phyloP scores from a whole-genome alignment of 805 yeast species.

The Candida cerambycidarum region DNA sequence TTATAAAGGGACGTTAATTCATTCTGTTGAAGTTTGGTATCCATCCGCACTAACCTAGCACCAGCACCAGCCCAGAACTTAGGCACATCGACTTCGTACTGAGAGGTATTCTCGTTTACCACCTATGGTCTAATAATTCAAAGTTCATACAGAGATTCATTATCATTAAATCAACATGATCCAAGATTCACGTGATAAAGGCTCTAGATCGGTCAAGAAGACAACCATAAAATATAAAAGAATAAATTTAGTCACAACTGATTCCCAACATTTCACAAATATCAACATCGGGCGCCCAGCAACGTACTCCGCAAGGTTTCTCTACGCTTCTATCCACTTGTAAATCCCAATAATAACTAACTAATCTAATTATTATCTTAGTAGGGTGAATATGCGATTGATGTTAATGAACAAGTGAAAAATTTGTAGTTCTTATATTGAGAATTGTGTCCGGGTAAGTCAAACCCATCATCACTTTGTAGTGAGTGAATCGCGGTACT shows the following conservation, averaged over 20 bases:
- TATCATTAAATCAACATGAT: too few relatives aligned
- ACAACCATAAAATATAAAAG: background rate
- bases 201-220: background rate
- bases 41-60: slow-evolving; percentile 9
- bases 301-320: slow-evolving; percentile 44
- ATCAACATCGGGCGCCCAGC: slow-evolving; percentile 50
- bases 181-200: too few relatives aligned
- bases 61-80: background rate
- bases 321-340: slow-evolving; percentile 39
- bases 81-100: too few relatives aligned
- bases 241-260: slow-evolving; percentile 42
- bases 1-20: slow-evolving; percentile 21
- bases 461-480: too few relatives aligned
- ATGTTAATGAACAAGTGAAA: slow-evolving; percentile 24
- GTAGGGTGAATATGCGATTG: slow-evolving; percentile 40
- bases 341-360: slow-evolving; percentile 17
- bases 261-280: slow-evolving; percentile 44
- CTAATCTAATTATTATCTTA: background rate
- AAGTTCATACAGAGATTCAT: too few relatives aligned
- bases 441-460: background rate
- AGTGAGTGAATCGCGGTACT: too few relatives aligned
- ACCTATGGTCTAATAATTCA: too few relatives aligned
- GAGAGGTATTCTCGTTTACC: too few relatives aligned
- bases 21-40: slow-evolving; percentile 4
- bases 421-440: background rate